Evolutionary conservation across 1,139 yeast genomes (phyloP).

Genomic region (Sugiyamaella novakii): DNA sequence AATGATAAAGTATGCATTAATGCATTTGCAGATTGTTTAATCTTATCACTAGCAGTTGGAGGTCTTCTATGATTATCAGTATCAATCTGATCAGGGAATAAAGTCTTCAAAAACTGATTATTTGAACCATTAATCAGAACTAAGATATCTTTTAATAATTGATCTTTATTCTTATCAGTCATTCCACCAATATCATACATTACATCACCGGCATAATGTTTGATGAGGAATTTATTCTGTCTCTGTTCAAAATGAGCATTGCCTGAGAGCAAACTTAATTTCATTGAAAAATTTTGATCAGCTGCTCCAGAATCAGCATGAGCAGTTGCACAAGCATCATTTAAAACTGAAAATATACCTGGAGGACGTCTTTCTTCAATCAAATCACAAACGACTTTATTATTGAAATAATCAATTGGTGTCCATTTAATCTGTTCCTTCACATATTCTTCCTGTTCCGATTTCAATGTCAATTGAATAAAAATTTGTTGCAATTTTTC

Average conservation of each 20-base stretch:
- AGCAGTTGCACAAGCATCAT: constrained; percentile 97
- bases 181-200: constrained; percentile 86
- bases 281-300: constrained; percentile 92
- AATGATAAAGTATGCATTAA: constrained; percentile 86
- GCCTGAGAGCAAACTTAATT: constrained; percentile 78
- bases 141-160: constrained; percentile 82
- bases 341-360: constrained; percentile 93
- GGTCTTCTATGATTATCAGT: constrained; percentile 69
- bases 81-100: constrained; percentile 81
- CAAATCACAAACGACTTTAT: constrained; percentile 94
- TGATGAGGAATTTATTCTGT: constrained; percentile 82
- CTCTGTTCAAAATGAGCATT: constrained; percentile 91
- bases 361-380: constrained; percentile 96
- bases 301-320: constrained; percentile 98
- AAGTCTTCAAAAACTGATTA: constrained; percentile 61
- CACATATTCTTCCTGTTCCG: constrained; percentile 97
- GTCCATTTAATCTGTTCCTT: constrained; percentile 97
- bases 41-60: constrained; percentile 97
- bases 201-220: constrained; percentile 99
- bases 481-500: constrained; percentile 97
- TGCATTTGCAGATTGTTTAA: constrained; percentile 86
- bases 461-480: constrained; percentile 89
- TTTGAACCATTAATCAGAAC: constrained; percentile 74
- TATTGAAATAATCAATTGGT: constrained; percentile 94
- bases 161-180: constrained; percentile 98